phyloP scores from a whole-genome alignment of 2,329 filamentous ascomycete genomes.

The Exophiala viscosa region DNA sequence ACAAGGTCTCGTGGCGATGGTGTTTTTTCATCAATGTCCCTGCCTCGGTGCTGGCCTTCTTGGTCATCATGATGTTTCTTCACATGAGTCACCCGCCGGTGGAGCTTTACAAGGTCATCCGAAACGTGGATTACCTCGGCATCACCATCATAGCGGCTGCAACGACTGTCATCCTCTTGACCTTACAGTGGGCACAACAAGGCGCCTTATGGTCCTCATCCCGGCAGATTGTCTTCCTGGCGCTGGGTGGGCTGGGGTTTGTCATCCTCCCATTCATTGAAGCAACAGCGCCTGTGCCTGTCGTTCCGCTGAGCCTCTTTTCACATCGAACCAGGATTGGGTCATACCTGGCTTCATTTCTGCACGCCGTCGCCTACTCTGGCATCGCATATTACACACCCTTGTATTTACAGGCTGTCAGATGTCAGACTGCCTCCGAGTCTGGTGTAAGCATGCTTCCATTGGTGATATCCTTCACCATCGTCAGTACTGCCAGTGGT shows the following conservation, averaged over 20 bases:
- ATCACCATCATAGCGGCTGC: background rate
- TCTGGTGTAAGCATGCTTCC: background rate
- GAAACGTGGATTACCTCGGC: conserved; percentile 41
- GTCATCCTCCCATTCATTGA: background rate
- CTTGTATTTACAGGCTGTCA: background rate
- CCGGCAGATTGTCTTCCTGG: background rate
- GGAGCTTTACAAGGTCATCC: conserved; percentile 31
- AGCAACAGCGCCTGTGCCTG: background rate
- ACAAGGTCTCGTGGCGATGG: conserved; percentile 29
- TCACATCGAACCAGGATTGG: background rate
- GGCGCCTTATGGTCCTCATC: background rate
- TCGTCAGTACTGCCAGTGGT: background rate
- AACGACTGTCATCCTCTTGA: background rate
- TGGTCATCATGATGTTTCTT: conserved; percentile 33
- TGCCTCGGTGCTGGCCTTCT: conserved; percentile 18
- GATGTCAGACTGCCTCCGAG: background rate
- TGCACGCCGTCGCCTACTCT: background rate
- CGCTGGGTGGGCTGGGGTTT: background rate
- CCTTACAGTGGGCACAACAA: background rate
- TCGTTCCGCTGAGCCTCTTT: background rate
- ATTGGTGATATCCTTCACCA: background rate
- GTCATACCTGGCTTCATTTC: background rate
- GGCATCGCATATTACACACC: background rate
- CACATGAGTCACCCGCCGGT: conserved; percentile 21
- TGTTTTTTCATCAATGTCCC: conserved; percentile 46